phyloP scores from a whole-genome alignment of 2,329 filamentous ascomycete species.

The Ascochyta clinopodiicola region DNA sequence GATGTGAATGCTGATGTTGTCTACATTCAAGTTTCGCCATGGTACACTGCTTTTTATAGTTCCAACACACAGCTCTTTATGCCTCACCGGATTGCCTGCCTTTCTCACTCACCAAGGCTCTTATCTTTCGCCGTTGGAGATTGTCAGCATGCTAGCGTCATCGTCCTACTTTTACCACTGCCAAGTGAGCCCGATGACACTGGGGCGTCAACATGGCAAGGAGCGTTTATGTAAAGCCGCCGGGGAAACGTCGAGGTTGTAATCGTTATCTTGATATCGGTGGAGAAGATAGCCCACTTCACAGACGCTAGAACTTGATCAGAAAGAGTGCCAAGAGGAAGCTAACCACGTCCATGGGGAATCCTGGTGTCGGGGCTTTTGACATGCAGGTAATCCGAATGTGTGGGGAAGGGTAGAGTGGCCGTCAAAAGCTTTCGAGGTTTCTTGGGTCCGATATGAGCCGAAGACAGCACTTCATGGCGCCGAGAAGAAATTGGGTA shows the following conservation, averaged over 20 bases:
- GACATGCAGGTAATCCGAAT: constrained; percentile 2
- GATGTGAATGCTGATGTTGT: background rate
- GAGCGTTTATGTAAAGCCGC: constrained; percentile 14
- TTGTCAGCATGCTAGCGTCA: constrained; percentile 6
- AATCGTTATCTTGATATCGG: constrained; percentile 18
- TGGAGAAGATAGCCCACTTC: constrained; percentile 10
- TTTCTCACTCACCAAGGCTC: constrained; percentile 6
- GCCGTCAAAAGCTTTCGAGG: no score
- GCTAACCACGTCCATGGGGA: background rate
- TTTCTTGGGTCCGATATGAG: constrained; percentile 5
- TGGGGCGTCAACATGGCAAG: constrained; percentile 2
- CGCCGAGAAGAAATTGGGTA: background rate
- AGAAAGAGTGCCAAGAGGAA: constrained; percentile 14
- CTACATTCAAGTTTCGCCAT: background rate
- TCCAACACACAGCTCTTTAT: background rate
- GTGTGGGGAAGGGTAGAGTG: background rate
- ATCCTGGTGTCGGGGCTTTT: background rate
- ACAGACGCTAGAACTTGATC: constrained; percentile 1
- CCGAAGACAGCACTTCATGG: background rate
- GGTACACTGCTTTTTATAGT: constrained; percentile 8
- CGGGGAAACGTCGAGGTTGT: constrained; percentile 7
- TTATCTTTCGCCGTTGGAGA: constrained; percentile 8
- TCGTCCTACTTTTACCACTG: constrained; percentile 2
- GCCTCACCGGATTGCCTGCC: background rate
- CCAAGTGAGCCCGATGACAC: constrained; percentile 5